A percentile compares a stretch with the other conserved stretches of the same genome.
Conservation (phyloP, 2,329 filamentous ascomycete species). For the Aphanoascus verrucosus region DNA sequence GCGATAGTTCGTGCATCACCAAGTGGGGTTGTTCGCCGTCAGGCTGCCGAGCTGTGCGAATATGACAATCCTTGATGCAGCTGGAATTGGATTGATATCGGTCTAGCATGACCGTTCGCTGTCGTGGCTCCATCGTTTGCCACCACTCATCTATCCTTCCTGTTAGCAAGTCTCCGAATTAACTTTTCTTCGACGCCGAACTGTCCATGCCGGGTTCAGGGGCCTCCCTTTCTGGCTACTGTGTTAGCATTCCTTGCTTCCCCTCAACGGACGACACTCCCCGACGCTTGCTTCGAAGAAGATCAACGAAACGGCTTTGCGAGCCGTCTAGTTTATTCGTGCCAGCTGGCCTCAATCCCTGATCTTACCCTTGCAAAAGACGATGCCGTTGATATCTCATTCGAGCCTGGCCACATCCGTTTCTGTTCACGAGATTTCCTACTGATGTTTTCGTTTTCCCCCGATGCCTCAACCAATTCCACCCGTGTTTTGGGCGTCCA, state of each 20-base stretch:
- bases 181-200: constrained; percentile 5
- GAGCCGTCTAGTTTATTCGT: constrained; percentile 21
- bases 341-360: constrained; percentile 30
- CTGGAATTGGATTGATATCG: constrained; percentile 11
- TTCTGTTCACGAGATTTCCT: constrained; percentile 17
- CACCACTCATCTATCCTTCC: constrained; percentile 22
- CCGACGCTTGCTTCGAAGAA: constrained; percentile 8
- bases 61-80: constrained; percentile 8
- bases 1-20: constrained; percentile 10
- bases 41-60: constrained; percentile 22
- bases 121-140: constrained; percentile 28
- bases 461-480: not conserved
- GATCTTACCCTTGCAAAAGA: constrained; percentile 22
- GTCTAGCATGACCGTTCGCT: constrained; percentile 19
- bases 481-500: constrained; percentile 3
- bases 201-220: constrained; percentile 3
- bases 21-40: constrained; percentile 16
- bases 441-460: not conserved
- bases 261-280: constrained; percentile 3
- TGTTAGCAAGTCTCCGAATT: constrained; percentile 7
- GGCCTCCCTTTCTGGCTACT: constrained; percentile 7
- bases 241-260: constrained; percentile 13
- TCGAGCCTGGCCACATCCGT: constrained; percentile 14
- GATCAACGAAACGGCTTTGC: constrained; percentile 23
- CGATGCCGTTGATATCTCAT: constrained; percentile 17